Conservation (phyloP, 2,329 filamentous ascomycete genomes). For the Pyricularia pennisetigena region DNA sequence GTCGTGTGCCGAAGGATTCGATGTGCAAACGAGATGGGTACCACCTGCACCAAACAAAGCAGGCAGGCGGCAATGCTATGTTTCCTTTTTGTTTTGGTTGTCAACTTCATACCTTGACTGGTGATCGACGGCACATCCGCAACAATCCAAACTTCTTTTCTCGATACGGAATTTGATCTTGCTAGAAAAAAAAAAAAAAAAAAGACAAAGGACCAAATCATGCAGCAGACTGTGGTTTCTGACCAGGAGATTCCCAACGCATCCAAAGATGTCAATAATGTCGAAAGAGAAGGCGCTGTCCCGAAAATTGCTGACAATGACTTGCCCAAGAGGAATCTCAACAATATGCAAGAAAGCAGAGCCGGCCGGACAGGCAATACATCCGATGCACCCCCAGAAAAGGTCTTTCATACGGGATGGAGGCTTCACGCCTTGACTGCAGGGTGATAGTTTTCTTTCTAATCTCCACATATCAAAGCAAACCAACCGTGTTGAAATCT, state of each 20-base stretch:
- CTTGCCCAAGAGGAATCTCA: no score
- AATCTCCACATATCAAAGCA: background rate
- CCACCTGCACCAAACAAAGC: no score
- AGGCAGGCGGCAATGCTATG: no score
- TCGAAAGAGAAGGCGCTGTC: no score
- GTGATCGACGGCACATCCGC: no score
- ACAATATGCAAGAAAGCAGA: background rate
- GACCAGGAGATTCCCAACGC: background rate
- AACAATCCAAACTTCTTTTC: no score
- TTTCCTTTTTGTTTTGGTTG: no score
- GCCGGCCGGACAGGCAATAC: background rate
- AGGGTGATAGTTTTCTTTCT: background rate
- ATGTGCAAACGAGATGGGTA: no score
- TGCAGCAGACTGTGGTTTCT: background rate
- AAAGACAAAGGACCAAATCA: background rate
- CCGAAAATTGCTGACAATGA: no score
- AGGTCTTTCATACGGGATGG: constrained; percentile 1
- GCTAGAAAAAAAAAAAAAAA: background rate
- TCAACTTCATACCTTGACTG: no score
- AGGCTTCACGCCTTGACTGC: background rate
- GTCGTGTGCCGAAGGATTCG: no score
- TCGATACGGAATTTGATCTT: background rate
- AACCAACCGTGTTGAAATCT: background rate
- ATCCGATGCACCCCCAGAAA: background rate
- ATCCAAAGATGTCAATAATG: background rate